phyloP scores from a whole-genome alignment of 768 basidiomycete species.

The Phlegmacium glaucopus region DNA sequence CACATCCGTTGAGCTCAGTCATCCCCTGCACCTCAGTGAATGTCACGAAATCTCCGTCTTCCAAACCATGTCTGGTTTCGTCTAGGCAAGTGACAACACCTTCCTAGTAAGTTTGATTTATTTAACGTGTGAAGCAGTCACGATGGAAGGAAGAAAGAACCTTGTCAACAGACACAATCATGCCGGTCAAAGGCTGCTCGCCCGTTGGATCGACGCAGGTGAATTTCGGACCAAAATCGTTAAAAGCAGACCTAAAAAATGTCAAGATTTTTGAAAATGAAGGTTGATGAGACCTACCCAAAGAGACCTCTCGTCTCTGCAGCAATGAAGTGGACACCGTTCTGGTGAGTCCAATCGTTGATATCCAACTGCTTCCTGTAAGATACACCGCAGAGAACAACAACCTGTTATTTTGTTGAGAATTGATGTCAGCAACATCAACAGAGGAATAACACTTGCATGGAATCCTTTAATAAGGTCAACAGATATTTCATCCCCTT shows the following conservation, averaged over 20 bases:
- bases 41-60: conserved; percentile 97
- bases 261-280: conserved; percentile 1
- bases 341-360: conserved; percentile 90
- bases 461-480: conserved; percentile 88
- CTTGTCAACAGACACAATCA: conserved; percentile 94
- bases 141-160: conserved; percentile 33
- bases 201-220: conserved; percentile 98
- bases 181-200: conserved; percentile 88
- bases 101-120: conserved; percentile 60
- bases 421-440: conserved; percentile 4
- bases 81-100: conserved; percentile 96
- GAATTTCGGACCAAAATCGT: conserved; percentile 94
- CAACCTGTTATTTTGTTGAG: conserved; percentile 50
- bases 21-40: conserved; percentile 96
- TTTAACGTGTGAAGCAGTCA: neutral
- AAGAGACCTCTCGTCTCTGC: conserved; percentile 93
- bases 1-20: conserved; percentile 85
- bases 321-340: conserved; percentile 88
- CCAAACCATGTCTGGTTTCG: conserved; percentile 96
- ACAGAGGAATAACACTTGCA: conserved; percentile 39
- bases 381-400: conserved; percentile 81
- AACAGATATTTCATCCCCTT: conserved; percentile 74
- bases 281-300: conserved; percentile 51
- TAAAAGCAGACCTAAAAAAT: conserved; percentile 76
- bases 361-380: conserved; percentile 88